Base-by-base conservation (phyloP, 495 filamentous ascomycete genomes). In the Aspergillus ellipticus region DNA sequence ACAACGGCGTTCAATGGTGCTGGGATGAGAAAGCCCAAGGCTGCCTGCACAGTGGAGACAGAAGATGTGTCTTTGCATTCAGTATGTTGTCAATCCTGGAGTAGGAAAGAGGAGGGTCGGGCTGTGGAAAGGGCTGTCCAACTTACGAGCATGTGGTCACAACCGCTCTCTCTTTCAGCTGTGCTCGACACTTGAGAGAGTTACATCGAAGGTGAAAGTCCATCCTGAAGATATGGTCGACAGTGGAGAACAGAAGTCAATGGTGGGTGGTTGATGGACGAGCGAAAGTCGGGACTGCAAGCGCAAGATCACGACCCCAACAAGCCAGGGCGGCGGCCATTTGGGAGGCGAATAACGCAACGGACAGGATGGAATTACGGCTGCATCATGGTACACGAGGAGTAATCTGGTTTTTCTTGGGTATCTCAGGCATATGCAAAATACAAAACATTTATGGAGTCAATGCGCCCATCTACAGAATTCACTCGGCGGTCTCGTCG, bases 61-160 rank as follows among this genome's bases (percentile, higher is more conserved):
- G 71, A 96, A 93, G 52, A 92, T 86, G 68, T 97, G 94, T 53
- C 92, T 96, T n/a, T 15, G 15, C 19, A 21, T 35, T 29, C 15
- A 31, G 45, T 73, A 35, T 67, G 64, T 26, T 21, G 39, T 6
- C 13, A 6, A 11, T 6, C 16, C 9, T 5, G 6, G 15, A 11
- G 15, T 21, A 31, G 20, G 19, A 31, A 21, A 28, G 2, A 1
- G 35, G 13, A 17, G 29, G 22, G 21, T 49, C 20, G 58, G 19
- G 28, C 42, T 56, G 28, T 55, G 43, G 17, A 62, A 42, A 49
- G 31, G 42, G 31, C 9, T n/a, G 10, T 39, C 29, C 13, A 28
- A 56, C 59, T 59, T 63, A 90, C 90, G 88, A 89, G 82, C 93
- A 97, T 20, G 89, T 95, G 4, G 93, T 96, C 35, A 97, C 92